Base-by-base conservation (phyloP, 768 basidiomycete genomes). In the Lentinula raphanica region DNA sequence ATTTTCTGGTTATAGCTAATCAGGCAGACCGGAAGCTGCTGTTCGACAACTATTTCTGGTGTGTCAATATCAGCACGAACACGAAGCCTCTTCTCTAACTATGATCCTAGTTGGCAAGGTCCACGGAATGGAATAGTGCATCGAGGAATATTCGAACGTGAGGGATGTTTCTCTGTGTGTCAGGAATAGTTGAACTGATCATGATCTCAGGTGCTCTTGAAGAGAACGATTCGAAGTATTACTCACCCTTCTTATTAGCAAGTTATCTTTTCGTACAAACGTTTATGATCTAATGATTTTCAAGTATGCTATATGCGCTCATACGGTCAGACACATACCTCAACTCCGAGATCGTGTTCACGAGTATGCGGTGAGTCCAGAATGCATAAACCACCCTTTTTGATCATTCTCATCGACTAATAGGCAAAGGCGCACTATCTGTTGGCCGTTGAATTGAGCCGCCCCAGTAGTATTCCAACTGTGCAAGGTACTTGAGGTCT, bases 1-100 rank as follows among this genome's bases (percentile, higher is more conserved):
- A 35, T 32, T 11, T 32, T 28, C 25, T 31, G 5, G 12, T 17
- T 13, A 21, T 55, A 59, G 58, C 53, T 15, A 44, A 28, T 13
- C 13, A 11, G 9, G 44, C 46, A 23, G 58, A 59, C 23, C 45
- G 35, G 3, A 28, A 54, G 49, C 19, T 54, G 6, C 36, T 59
- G 17, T 55, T 59, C 19, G 45, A 59, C 28, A 59, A 55, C 32
- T 59, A 59, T 42, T 59, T 59, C 29, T 59, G 51, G 58, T 59
- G 23, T 13, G 58, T 13, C 35, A 17, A 11, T 23, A 19, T 36
- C 48, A 7, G n/a, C n/a, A n/a, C n/a, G n/a, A n/a, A n/a, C 7
- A 12, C 21, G 19, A 48, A 31, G 13, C 40, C 17, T 36, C 28
- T 19, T 12, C 17, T 19, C 36, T 36, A 19, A 48, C 3, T 19